phyloP scores from a whole-genome alignment of 495 filamentous ascomycete genomes.

The Tuber melanosporum region DNA sequence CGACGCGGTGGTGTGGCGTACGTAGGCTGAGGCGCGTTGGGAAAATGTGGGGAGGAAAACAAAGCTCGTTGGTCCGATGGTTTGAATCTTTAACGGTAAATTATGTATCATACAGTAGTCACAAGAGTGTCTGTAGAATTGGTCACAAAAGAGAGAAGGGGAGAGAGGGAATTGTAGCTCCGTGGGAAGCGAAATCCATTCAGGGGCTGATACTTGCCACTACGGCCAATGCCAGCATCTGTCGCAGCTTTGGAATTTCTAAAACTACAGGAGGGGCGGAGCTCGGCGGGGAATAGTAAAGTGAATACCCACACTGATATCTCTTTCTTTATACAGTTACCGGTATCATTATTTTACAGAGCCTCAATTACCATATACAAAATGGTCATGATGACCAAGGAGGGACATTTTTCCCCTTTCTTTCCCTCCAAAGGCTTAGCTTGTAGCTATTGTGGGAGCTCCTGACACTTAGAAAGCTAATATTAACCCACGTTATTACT shows the following conservation, averaged over 20 bases:
- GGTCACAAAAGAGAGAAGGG: neutral
- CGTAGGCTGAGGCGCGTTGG: neutral
- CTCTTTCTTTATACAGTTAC: too few species aligned
- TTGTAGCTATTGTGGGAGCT: neutral
- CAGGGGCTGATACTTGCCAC: neutral
- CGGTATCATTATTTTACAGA: too few species aligned
- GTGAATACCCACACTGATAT: neutral
- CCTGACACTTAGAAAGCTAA: neutral
- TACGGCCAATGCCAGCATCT: neutral
- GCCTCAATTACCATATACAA: neutral
- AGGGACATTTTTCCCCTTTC: neutral
- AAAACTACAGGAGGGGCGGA: neutral
- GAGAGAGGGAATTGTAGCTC: neutral
- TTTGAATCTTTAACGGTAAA: neutral
- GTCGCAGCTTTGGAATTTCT: neutral
- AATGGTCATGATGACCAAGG: neutral
- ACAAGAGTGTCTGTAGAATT: neutral
- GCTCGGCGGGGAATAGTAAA: neutral
- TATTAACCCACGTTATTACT: neutral
- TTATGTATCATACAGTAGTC: neutral
- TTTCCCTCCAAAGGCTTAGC: neutral
- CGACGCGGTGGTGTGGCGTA: neutral
- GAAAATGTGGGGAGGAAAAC: neutral
- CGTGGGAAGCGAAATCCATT: neutral
- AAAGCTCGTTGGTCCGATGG: neutral